Percentiles rank a stretch among this genome's conserved stretches.
Evolutionary conservation across 2,329 filamentous ascomycete species (phyloP).

Genomic region (Fusarium redolens): DNA sequence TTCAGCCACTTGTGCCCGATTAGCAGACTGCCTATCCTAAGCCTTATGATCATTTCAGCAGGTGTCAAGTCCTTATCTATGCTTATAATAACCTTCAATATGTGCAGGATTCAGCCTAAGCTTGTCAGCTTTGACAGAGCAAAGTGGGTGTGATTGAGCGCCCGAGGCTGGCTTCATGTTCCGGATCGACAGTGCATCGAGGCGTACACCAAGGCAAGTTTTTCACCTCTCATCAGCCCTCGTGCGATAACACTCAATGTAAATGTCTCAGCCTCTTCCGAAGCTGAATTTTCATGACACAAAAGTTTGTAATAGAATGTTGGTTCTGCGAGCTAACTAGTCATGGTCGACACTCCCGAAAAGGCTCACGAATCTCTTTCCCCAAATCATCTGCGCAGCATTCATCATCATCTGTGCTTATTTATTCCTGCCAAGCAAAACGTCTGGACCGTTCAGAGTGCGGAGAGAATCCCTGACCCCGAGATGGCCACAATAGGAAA

Average conservation of each 20-base stretch:
- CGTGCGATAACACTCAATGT: neutral
- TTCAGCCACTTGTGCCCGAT: neutral
- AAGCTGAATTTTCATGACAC: constrained; percentile 19
- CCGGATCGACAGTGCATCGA: constrained; percentile 20
- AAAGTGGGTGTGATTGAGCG: neutral
- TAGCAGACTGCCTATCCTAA: neutral
- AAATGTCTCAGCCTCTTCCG: constrained; percentile 10
- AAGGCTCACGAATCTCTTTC: neutral
- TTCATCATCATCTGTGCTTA: constrained; percentile 4
- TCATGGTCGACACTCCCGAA: neutral
- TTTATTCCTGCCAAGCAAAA: constrained; percentile 10
- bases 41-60: neutral
- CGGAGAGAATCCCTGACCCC: constrained; percentile 8
- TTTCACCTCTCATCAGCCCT: neutral
- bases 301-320: neutral
- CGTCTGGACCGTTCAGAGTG: constrained; percentile 1
- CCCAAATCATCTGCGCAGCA: neutral
- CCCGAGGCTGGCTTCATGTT: neutral
- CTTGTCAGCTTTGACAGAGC: neutral
- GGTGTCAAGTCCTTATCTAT: neutral
- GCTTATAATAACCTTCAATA: neutral
- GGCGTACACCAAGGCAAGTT: constrained; percentile 7
- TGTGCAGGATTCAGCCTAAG: neutral
- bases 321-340: constrained; percentile 4
- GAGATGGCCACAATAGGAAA: constrained; percentile 3